Evolutionary conservation across 2,329 filamentous ascomycete species (phyloP).

Genomic region (Cladosporium sp.): DNA sequence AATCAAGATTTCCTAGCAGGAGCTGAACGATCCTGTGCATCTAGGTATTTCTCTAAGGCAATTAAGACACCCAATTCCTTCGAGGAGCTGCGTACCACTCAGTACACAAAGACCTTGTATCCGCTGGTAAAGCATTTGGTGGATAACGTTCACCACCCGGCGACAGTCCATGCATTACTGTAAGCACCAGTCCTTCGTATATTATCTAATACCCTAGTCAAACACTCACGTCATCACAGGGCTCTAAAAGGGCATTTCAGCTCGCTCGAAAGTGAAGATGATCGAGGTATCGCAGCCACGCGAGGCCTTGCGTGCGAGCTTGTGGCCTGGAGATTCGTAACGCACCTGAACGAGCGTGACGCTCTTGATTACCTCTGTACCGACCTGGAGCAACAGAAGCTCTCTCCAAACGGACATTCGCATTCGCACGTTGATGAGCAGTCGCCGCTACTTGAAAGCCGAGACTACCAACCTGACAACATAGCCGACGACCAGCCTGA

Average conservation of each 20-base stretch:
- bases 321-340: conserved; percentile 73
- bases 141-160: conserved; percentile 59
- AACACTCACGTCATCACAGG: conserved; percentile 39
- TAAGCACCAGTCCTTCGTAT: conserved; percentile 31
- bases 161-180: conserved; percentile 68
- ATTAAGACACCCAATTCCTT: conserved; percentile 64
- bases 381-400: conserved; percentile 52
- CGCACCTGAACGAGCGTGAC: conserved; percentile 65
- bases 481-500: background rate
- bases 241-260: conserved; percentile 71
- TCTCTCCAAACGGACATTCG: background rate
- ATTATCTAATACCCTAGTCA: no score
- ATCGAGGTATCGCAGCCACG: conserved; percentile 62
- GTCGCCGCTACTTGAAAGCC: conserved; percentile 20
- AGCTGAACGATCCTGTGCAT: background rate
- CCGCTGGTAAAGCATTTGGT: conserved; percentile 62
- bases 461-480: background rate
- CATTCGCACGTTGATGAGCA: conserved; percentile 13
- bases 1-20: background rate
- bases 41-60: conserved; percentile 58
- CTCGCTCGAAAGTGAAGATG: conserved; percentile 53
- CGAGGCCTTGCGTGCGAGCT: conserved; percentile 73
- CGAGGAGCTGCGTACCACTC: conserved; percentile 66
- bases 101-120: conserved; percentile 53
- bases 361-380: conserved; percentile 70